Evolutionary conservation across 352 stramenopile genomes (phyloP).

Genomic region (Globisporangium spinosum): DNA sequence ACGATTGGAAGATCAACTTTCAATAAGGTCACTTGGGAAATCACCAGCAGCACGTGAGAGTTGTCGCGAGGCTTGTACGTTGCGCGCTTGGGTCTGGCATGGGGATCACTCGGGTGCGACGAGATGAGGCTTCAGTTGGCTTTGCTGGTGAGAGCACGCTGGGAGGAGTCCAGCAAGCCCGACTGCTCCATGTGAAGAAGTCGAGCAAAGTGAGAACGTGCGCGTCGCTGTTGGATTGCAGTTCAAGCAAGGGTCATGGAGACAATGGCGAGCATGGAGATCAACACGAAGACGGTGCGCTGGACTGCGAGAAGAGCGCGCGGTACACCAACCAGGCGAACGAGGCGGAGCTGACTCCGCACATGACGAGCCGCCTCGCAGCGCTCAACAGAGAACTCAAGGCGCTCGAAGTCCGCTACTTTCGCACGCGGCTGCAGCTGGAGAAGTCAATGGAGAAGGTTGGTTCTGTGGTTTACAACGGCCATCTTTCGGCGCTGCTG

Average conservation of each 20-base stretch:
- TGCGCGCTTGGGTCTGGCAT: not conserved
- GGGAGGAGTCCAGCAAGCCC: not conserved
- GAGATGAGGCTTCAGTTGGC: not conserved
- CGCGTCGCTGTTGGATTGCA: not conserved
- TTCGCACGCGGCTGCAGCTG: conserved; percentile 63
- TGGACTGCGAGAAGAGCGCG: not conserved
- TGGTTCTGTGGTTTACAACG: not conserved
- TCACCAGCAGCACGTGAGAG: not conserved
- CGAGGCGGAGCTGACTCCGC: conserved; percentile 34
- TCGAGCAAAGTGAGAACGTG: not conserved
- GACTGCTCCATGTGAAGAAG: not conserved
- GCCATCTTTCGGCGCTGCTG: not conserved
- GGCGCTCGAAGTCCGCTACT: conserved; percentile 70
- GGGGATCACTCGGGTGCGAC: conserved; percentile 14
- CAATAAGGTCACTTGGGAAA: not conserved
- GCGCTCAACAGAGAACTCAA: conserved; percentile 68
- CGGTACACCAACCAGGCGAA: conserved; percentile 23
- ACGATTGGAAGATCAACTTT: not conserved
- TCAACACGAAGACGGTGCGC: not conserved
- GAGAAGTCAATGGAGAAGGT: conserved; percentile 73
- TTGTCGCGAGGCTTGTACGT: too few species aligned
- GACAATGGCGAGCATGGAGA: not conserved
- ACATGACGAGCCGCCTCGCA: conserved; percentile 54
- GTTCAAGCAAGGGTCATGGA: not conserved
- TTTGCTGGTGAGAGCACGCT: not conserved